Evolutionary conservation across 306 rosid genomes (phyloP), one percentile per base, ranked within the genome.

Genomic region (Begonia masoniana): DNA sequence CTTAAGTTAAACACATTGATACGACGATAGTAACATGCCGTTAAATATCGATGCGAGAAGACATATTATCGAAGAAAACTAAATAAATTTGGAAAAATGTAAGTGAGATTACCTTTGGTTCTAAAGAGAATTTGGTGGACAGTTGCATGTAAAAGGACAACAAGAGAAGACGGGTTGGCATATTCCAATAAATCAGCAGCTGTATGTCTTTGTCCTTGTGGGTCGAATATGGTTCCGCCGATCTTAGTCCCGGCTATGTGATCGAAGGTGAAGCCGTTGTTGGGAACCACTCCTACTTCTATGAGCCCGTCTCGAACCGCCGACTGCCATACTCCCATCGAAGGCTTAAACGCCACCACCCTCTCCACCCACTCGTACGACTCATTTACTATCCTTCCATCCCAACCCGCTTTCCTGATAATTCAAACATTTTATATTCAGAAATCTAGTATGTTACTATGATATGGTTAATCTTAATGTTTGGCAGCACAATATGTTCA

Each of bases 151-250:
- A 87, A 39, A 53, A 76, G 79, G 12, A 80, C 61, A 0, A 75
- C 71, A 12, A 87, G 79, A 46, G 62, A 52, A 1, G 19, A 5
- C 56, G 94, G 82, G n/a, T 81, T 72, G 13, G 89, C 96, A 31
- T 87, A 61, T 15, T 54, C 13, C 10, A 87, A 59, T 9, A 83
- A 74, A 66, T 87, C 87, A 10, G 96, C 94, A 9, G 96, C 83
- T 0, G 84, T 83, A 52, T 87, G 94, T 43, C 96, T 64, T 21
- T 26, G 59, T 4, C 89, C 87, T 0, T 70, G 3, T 0, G 10
- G 55, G 55, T 87, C 89, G 47, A 87, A 87, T 21, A 83, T 83
- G 53, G 87, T 78, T 1, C 94, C 96, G 0, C 96, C 96, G n/a
- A 82, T 59, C 55, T 87, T 87, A 7, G 96, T 87, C 10, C 96